These are phyloP conservation scores for Triglochin maritima DNA, from an alignment of 106 monocot species.

Conservation along the genomic window DNA sequence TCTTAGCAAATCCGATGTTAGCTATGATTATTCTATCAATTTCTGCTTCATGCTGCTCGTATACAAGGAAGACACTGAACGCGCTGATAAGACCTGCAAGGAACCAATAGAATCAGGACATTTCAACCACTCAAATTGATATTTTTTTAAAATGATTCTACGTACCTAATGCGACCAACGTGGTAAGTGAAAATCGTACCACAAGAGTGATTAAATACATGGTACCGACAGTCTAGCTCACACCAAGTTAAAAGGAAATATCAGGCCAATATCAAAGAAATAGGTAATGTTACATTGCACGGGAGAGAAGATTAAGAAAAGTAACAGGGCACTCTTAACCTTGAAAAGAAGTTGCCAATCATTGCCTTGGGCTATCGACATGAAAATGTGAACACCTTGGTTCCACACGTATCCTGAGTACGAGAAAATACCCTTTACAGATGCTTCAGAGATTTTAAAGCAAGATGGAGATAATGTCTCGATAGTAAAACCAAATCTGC, in stretches of 20 bases:
- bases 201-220: conserved; percentile 45
- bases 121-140: background rate
- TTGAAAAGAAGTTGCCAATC: conserved; percentile 51
- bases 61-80: conserved; percentile 71
- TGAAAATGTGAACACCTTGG: conserved; percentile 29
- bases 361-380: conserved; percentile 33
- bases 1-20: conserved; percentile 12
- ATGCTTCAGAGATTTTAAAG: conserved; percentile 53
- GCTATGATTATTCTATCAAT: conserved; percentile 31
- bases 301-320: background rate
- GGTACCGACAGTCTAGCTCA: conserved; percentile 19
- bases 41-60: conserved; percentile 77
- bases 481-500: conserved; percentile 52
- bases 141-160: background rate
- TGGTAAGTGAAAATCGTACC: conserved; percentile 21
- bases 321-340: conserved; percentile 23
- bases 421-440: conserved; percentile 18
- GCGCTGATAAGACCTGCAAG: conserved; percentile 48
- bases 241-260: conserved; percentile 2
- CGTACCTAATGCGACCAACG: conserved; percentile 52
- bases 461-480: conserved; percentile 44
- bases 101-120: background rate
- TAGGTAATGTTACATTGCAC: background rate
- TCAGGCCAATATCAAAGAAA: background rate
- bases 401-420: conserved; percentile 61